A percentile compares a stretch with the other conserved stretches of the same genome.
Evolutionary conservation across 306 rosid species (phyloP).

Genomic region (Trichosanthes truncata): DNA sequence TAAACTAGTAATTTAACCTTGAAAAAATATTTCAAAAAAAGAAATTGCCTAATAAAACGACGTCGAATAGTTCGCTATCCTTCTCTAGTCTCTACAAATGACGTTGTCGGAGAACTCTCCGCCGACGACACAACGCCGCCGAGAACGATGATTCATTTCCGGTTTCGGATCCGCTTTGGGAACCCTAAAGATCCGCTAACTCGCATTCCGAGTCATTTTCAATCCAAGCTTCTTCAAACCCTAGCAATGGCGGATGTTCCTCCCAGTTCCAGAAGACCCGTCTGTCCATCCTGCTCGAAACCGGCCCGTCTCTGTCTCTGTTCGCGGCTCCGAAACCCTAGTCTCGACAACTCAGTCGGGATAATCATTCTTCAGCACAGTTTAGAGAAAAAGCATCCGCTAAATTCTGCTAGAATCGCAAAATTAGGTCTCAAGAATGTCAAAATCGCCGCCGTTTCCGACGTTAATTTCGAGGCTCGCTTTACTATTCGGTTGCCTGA

Average conservation of each 20-base stretch:
- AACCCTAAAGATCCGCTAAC: not conserved
- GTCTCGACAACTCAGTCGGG: conserved; percentile 43
- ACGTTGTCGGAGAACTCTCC: not conserved
- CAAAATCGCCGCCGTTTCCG: conserved; percentile 47
- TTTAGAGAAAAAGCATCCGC: conserved; percentile 65
- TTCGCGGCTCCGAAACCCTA: conserved; percentile 36
- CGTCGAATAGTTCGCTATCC: too few relatives aligned
- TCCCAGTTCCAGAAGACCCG: conserved; percentile 43
- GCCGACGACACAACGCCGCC: not conserved
- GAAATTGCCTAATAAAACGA: too few relatives aligned
- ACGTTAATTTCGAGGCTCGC: conserved; percentile 47
- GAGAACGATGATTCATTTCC: not conserved
- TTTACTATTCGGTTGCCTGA: conserved; percentile 30
- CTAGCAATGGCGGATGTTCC: conserved; percentile 28
- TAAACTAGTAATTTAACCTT: too few relatives aligned
- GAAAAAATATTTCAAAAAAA: too few relatives aligned
- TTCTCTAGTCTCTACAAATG: too few relatives aligned
- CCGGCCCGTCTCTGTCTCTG: conserved; percentile 72
- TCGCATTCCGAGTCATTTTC: not conserved
- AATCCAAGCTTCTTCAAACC: conserved; percentile 10
- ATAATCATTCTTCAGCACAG: conserved; percentile 75
- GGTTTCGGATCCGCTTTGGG: not conserved
- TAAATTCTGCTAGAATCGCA: conserved; percentile 78
- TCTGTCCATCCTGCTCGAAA: conserved; percentile 67
- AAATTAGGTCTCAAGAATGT: conserved; percentile 60